A percentile compares a stretch with the other conserved stretches of the same genome.
phyloP scores from a whole-genome alignment of 2,329 filamentous ascomycete species.

The Gaeumannomyces sp. region DNA sequence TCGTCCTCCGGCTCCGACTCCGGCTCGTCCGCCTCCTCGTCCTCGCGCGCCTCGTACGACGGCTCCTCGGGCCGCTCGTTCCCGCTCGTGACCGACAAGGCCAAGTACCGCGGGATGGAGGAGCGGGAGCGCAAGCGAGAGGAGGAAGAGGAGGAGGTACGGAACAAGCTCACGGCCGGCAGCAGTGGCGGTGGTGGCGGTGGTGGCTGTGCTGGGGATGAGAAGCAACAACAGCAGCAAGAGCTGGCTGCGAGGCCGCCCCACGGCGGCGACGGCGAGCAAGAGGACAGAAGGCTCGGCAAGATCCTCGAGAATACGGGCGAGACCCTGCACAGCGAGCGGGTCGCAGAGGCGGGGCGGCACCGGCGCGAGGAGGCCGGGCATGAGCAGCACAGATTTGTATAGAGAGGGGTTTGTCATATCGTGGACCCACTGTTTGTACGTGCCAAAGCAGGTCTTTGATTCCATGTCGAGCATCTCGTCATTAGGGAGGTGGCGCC shows the following conservation, averaged over 20 bases:
- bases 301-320: conserved; percentile 12
- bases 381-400: neutral
- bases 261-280: conserved; percentile 4
- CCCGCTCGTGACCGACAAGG: conserved; percentile 1
- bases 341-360: conserved; percentile 7
- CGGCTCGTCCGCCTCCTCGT: neutral
- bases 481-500: too few species aligned
- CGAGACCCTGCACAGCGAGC: conserved; percentile 4
- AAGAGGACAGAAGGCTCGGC: conserved; percentile 11
- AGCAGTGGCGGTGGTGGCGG: too few species aligned
- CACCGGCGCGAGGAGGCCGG: conserved; percentile 9
- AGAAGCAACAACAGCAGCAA: neutral
- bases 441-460: neutral
- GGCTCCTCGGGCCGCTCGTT: conserved; percentile 1
- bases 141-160: neutral
- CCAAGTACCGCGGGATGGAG: conserved; percentile 2
- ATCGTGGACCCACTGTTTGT: neutral
- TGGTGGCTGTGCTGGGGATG: neutral
- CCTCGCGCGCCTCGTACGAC: neutral
- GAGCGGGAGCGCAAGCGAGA: neutral
- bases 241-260: neutral
- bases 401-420: neutral
- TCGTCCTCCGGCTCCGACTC: neutral
- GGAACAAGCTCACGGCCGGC: neutral
- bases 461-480: neutral